Base-by-base conservation (phyloP, 441 rosid species). In the Hura crepitans region DNA sequence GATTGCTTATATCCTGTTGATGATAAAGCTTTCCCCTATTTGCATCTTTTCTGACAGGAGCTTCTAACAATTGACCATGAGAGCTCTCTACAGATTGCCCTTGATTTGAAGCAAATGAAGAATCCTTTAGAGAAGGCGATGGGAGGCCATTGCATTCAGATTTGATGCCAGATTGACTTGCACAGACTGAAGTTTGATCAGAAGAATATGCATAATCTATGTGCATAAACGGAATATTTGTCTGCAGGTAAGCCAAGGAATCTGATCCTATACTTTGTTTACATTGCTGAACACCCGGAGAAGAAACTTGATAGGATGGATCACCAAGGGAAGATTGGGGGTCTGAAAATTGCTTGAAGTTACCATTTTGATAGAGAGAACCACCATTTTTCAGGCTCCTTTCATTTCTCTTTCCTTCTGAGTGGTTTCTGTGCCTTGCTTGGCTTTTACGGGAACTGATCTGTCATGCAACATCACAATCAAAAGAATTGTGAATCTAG, bases 71-170 rank as follows among this genome's bases (percentile, higher is more conserved):
- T 70, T 77, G 78, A 65, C 77, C 79, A 69, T 62, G 77, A 39
- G 81, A 75, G 66, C 82, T 85, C 75, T 85, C 87, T 30, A 77
- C 45, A 59, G 86, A 82, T 69, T 76, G 83, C 66, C 77, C 82
- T 69, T 75, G 88, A 73, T 81, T 87, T 67, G 96, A 90, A 65
- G 86, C 80, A 83, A 79, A 78, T 59, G 89, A 86, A 46, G 87
- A 84, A 67, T 79, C 84, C 69, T 83, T 80, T 65, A 81, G 77
- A 62, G 75, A 78, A 78, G 85, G 74, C 53, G 84, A 81, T 71
- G 77, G 78, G 62, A 79, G 78, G 46, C 80, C 75, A 70, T 77
- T 84, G 68, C 78, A 82, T 77, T 77, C 88, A 67, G 83, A 84
- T 79, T 74, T 85, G 74, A 60, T 60, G 74, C 83, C 78, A 68